Percentiles rank a stretch among this genome's conserved stretches.
phyloP scores from a whole-genome alignment of 768 basidiomycete species.

The Podaxis sp. region DNA sequence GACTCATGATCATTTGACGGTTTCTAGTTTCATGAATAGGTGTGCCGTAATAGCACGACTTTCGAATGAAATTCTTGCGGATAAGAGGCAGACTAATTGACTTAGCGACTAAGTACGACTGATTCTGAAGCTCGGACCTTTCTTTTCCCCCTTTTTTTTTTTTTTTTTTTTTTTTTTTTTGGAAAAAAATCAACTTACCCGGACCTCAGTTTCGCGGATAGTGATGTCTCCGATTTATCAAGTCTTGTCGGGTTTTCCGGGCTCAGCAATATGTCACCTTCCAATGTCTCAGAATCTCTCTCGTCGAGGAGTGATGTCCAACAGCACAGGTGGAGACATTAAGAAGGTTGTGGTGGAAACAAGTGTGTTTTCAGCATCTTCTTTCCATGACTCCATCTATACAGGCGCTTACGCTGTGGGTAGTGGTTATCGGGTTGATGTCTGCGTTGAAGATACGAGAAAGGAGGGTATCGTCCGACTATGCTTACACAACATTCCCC shows the following conservation, averaged over 20 bases:
- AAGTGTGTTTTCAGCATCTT: background rate
- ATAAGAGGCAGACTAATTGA: no score
- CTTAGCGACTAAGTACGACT: no score
- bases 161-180: no score
- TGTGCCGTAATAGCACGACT: no score
- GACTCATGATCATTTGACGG: background rate
- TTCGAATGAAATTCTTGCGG: no score
- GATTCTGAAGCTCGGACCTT: no score
- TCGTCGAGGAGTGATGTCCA: background rate
- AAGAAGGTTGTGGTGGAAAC: background rate
- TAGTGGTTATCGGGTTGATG: constrained; percentile 63
- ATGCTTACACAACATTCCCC: constrained; percentile 28
- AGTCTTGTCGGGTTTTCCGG: background rate
- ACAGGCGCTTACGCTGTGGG: constrained; percentile 1
- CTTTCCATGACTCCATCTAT: background rate
- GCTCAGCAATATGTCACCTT: background rate
- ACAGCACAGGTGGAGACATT: background rate
- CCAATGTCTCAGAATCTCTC: background rate
- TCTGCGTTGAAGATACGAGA: constrained; percentile 58
- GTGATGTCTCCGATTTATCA: background rate
- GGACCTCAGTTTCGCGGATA: background rate
- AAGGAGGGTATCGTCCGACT: constrained; percentile 47
- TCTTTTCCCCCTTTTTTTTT: no score
- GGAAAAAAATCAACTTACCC: background rate
- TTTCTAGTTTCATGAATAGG: no score